These are phyloP conservation scores for Diplodia sapinea DNA, from an alignment of 2,329 filamentous ascomycete genomes.

Conservation along the genomic window DNA sequence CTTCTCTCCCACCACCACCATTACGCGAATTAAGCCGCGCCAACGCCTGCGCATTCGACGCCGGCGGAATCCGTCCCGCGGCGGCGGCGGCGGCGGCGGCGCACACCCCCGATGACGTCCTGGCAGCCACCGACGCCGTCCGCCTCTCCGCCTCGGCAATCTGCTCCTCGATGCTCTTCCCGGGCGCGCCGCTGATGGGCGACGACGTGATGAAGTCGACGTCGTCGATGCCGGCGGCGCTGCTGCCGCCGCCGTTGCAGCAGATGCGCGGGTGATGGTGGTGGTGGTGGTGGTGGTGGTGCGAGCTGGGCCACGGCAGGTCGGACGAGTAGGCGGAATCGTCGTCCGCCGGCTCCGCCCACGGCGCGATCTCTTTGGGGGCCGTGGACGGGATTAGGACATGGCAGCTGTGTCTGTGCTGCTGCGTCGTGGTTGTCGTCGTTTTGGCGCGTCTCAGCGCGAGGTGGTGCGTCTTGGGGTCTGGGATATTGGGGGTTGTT, in stretches of 20 bases:
- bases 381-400: neutral
- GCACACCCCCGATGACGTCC: too few species aligned
- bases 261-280: neutral
- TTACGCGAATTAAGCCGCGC: constrained; percentile 2
- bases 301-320: neutral
- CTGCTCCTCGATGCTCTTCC: neutral
- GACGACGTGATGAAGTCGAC: constrained; percentile 14
- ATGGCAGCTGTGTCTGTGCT: neutral
- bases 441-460: neutral
- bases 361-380: constrained; percentile 14
- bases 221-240: neutral
- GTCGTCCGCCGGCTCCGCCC: constrained; percentile 14
- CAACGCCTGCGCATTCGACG: constrained; percentile 14
- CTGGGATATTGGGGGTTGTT: neutral
- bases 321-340: neutral
- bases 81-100: too few species aligned
- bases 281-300: too few species aligned
- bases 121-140: neutral
- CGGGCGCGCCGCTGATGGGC: neutral
- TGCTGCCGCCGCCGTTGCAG: too few species aligned
- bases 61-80: constrained; percentile 1
- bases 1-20: too few species aligned
- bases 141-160: constrained; percentile 6
- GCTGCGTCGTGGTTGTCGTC: too few species aligned
- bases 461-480: neutral